Conservation (phyloP, 306 rosid genomes). For the Castanospermum australe region DNA sequence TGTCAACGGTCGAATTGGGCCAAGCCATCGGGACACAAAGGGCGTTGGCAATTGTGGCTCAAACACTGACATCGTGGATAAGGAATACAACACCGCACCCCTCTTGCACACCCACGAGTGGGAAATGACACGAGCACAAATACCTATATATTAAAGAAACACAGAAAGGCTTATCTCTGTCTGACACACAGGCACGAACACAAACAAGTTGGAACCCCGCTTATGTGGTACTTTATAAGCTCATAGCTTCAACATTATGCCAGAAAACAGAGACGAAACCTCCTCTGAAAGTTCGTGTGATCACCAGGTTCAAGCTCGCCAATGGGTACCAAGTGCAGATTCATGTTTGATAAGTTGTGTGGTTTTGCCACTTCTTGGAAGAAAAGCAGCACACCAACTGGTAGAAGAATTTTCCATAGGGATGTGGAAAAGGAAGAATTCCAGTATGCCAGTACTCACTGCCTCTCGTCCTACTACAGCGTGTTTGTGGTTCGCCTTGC, state of each 20-base stretch:
- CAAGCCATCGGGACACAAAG: constrained; percentile 7
- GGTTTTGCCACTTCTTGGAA: constrained; percentile 47
- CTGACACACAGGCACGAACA: constrained; percentile 18
- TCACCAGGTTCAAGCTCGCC: constrained; percentile 39
- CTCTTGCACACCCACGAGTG: constrained; percentile 35
- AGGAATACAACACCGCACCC: constrained; percentile 37
- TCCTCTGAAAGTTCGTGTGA: constrained; percentile 37
- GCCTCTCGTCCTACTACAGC: constrained; percentile 90
- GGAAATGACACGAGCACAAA: constrained; percentile 47
- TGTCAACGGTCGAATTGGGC: constrained; percentile 33
- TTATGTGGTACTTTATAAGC: constrained; percentile 21
- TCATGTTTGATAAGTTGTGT: constrained; percentile 47
- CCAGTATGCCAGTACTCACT: constrained; percentile 60
- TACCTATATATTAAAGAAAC: constrained; percentile 23
- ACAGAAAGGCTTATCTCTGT: constrained; percentile 24
- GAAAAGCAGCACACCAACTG: constrained; percentile 35
- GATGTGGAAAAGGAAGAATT: constrained; percentile 90
- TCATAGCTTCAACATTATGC: constrained; percentile 20
- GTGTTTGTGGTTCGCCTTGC: constrained; percentile 97
- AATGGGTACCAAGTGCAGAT: constrained; percentile 53
- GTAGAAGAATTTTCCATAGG: constrained; percentile 58
- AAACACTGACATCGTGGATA: constrained; percentile 31
- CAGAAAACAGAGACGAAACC: constrained; percentile 28
- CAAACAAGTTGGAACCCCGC: not conserved
- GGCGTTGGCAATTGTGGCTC: constrained; percentile 36